Evolutionary conservation across 2,329 filamentous ascomycete genomes (phyloP).

Genomic region (Dichotomopilus funicola): DNA sequence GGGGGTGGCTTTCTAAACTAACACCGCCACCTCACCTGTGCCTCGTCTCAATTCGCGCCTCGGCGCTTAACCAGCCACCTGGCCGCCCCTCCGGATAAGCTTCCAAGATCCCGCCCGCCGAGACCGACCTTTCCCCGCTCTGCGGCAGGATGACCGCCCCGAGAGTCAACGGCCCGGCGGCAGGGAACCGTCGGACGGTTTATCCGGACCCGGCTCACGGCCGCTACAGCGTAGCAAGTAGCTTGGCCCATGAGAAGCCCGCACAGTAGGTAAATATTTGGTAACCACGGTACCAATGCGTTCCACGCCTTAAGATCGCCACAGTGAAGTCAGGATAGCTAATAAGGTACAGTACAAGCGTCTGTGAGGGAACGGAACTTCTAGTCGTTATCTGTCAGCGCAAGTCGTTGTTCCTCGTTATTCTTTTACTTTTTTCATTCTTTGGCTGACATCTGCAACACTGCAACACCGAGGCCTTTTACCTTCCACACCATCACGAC

Average conservation of each 20-base stretch:
- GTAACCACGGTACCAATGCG: not conserved
- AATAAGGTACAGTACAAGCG: too few species aligned
- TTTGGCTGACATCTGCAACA: too few species aligned
- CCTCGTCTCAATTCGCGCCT: not conserved
- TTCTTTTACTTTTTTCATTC: too few species aligned
- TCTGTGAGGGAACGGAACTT: too few species aligned
- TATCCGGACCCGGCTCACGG: constrained; percentile 1
- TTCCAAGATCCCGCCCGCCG: not conserved
- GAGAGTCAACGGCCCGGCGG: not conserved
- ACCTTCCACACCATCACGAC: too few species aligned
- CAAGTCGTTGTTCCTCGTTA: too few species aligned
- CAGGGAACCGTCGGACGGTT: not conserved
- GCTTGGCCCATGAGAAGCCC: not conserved
- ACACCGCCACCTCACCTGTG: not conserved
- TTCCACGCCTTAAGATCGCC: not conserved
- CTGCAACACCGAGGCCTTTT: too few species aligned
- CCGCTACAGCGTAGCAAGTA: not conserved
- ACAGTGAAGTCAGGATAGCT: too few species aligned
- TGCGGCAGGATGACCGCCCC: constrained; percentile 1
- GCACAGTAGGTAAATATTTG: too few species aligned
- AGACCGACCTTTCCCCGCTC: not conserved
- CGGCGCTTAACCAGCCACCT: not conserved
- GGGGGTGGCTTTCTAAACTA: not conserved
- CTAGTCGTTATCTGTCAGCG: too few species aligned
- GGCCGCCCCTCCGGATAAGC: not conserved